phyloP scores from a whole-genome alignment of 805 yeast genomes.

The Clavispora phyllophila region DNA sequence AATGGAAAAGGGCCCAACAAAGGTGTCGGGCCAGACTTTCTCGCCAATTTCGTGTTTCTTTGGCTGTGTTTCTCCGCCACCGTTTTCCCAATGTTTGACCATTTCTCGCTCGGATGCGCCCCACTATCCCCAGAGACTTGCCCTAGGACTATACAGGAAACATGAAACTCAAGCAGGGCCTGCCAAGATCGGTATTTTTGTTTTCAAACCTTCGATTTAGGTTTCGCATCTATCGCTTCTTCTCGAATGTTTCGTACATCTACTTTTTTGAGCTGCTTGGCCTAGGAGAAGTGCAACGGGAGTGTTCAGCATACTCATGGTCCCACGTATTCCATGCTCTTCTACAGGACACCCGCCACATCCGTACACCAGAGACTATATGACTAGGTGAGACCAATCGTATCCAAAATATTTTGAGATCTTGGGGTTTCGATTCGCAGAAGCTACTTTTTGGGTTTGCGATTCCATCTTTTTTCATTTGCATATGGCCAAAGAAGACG shows the following conservation, averaged over 20 bases:
- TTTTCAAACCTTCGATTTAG: too few species aligned
- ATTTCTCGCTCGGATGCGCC: not conserved
- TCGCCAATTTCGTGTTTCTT: too few species aligned
- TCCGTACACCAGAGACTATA: not conserved
- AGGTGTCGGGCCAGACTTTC: too few species aligned
- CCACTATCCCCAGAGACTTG: not conserved
- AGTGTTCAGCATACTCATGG: too few species aligned
- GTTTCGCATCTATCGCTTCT: too few species aligned
- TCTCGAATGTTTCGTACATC: too few species aligned
- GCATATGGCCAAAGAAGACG: not conserved
- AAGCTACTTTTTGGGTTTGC: not conserved
- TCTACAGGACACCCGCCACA: not conserved
- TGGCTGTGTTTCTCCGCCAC: too few species aligned
- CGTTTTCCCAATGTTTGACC: not conserved
- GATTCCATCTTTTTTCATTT: not conserved
- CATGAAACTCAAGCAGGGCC: too few species aligned
- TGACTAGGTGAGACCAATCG: not conserved
- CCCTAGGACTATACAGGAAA: not conserved
- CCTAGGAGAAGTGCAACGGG: too few species aligned
- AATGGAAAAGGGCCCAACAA: too few species aligned
- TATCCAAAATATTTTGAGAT: not conserved
- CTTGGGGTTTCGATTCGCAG: not conserved
- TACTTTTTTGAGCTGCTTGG: too few species aligned
- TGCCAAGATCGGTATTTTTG: not conserved
- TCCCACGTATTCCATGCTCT: not conserved